A percentile compares a stretch with the other conserved stretches of the same genome.
Conservation (phyloP, 129 eudicot genomes). For the Centrapalus pauciflorus region DNA sequence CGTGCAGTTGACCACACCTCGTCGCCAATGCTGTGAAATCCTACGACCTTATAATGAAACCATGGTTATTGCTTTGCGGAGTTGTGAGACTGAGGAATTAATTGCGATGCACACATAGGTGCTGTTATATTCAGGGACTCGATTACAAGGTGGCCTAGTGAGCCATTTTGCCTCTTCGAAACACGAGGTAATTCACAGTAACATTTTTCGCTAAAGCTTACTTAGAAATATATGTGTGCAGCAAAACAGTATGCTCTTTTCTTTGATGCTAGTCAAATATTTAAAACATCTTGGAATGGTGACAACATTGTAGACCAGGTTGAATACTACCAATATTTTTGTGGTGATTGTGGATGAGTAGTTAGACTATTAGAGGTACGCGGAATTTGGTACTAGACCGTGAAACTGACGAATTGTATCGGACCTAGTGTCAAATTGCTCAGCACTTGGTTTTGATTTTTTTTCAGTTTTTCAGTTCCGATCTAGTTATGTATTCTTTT, state of each 20-base stretch:
- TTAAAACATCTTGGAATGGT: background rate
- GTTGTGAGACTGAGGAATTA: constrained; percentile 57
- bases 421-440: no score
- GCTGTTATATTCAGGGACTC: constrained; percentile 2
- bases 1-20: constrained; percentile 44
- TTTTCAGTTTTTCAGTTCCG: no score
- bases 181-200: constrained; percentile 13
- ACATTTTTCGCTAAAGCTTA: background rate
- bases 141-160: constrained; percentile 4
- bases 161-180: constrained; percentile 1
- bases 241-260: no score
- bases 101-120: constrained; percentile 51
- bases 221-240: background rate
- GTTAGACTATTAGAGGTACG: no score
- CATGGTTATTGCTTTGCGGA: constrained; percentile 50
- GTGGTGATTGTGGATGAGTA: background rate
- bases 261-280: background rate
- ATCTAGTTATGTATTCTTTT: no score
- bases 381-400: no score
- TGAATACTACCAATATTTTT: background rate
- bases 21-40: constrained; percentile 80
- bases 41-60: constrained; percentile 32
- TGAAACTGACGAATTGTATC: no score
- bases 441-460: no score
- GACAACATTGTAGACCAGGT: background rate